Percentiles rank a stretch among this genome's conserved stretches.
phyloP scores from a whole-genome alignment of 139 green algal species.

The Tetradesmus obliquus region DNA sequence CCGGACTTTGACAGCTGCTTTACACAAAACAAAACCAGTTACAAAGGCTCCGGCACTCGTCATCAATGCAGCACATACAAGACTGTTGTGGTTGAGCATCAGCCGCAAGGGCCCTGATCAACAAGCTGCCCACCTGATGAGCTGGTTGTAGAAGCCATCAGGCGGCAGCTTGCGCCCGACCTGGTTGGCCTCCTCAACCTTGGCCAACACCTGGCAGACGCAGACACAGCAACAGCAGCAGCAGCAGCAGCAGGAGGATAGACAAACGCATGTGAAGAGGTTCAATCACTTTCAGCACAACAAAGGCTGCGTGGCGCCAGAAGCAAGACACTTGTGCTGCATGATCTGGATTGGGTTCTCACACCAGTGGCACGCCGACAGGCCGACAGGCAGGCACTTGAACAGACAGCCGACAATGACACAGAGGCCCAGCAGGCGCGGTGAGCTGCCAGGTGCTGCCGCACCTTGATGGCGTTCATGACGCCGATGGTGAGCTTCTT shows the following conservation, averaged over 20 bases:
- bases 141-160: slow-evolving; percentile 93
- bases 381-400: neutral
- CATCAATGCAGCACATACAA: too few species aligned
- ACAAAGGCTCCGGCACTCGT: too few species aligned
- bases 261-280: too few species aligned
- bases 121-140: slow-evolving; percentile 72
- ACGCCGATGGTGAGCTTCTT: slow-evolving; percentile 90
- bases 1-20: neutral
- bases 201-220: slow-evolving; percentile 63
- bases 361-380: too few species aligned
- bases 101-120: too few species aligned
- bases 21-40: neutral
- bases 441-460: too few species aligned
- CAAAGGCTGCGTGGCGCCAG: too few species aligned
- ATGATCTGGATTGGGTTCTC: too few species aligned
- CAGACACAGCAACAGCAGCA: slow-evolving; percentile 1
- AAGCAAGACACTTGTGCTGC: too few species aligned
- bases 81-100: too few species aligned
- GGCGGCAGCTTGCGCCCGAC: slow-evolving; percentile 78
- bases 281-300: too few species aligned
- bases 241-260: neutral
- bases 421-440: neutral
- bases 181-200: slow-evolving; percentile 88
- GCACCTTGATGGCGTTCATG: slow-evolving; percentile 92
- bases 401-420: neutral